Evolutionary conservation across 768 basidiomycete species (phyloP).

Genomic region (Amanita pallidorosea): DNA sequence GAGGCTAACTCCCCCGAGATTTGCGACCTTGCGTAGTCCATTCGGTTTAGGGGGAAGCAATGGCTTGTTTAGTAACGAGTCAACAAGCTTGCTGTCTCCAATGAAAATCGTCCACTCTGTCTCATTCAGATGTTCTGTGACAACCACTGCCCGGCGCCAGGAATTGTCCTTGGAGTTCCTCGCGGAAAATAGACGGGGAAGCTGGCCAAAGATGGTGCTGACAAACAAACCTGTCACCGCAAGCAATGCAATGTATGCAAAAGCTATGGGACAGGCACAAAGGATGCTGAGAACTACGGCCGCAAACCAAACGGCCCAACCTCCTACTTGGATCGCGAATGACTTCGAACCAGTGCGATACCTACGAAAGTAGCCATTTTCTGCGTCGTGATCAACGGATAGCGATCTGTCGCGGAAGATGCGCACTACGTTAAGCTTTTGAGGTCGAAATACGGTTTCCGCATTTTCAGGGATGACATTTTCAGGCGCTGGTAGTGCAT

Average conservation of each 20-base stretch:
- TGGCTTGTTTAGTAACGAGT: not conserved
- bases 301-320: no score
- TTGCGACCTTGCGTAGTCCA: no score
- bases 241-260: not conserved
- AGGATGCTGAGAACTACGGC: not conserved
- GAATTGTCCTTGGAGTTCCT: not conserved
- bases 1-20: no score
- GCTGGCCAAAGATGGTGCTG: not conserved
- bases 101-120: not conserved
- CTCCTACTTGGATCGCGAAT: no score
- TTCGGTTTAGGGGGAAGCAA: not conserved
- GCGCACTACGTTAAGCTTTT: not conserved
- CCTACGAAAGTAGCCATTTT: no score
- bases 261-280: not conserved
- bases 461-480: not conserved
- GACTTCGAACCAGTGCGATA: no score
- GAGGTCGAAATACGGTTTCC: not conserved
- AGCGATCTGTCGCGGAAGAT: no score
- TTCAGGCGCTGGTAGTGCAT: no score
- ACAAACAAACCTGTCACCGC: not conserved
- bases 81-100: not conserved
- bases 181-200: not conserved
- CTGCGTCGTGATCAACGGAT: no score
- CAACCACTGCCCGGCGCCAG: not conserved
- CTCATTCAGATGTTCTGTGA: not conserved